These are phyloP conservation scores for Heterobasidion occidentale DNA, from an alignment of 1,284 basidiomycete genomes.

Conservation along the genomic window DNA sequence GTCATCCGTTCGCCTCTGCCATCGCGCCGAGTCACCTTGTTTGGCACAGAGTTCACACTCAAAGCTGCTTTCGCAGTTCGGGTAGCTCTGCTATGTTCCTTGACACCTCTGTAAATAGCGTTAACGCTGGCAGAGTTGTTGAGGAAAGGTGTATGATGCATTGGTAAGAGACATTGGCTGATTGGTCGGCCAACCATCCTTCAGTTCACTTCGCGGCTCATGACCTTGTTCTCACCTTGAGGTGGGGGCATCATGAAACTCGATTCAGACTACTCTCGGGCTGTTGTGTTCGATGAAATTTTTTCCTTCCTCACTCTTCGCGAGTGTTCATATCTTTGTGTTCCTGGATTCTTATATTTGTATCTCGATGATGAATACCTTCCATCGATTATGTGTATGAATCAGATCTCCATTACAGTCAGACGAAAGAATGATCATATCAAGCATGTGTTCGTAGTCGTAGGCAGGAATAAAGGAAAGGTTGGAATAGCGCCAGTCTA, in stretches of 20 bases:
- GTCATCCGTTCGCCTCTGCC: neutral
- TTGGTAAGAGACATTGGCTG: too few species aligned
- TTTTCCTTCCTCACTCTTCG: conserved; percentile 14
- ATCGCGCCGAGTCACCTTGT: neutral
- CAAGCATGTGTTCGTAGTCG: neutral
- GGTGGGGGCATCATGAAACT: conserved; percentile 14
- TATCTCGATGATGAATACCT: neutral
- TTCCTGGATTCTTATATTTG: neutral
- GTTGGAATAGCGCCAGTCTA: neutral
- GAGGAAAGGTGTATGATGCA: conserved; percentile 4
- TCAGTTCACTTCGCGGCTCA: conserved; percentile 22
- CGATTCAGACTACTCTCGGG: conserved; percentile 24
- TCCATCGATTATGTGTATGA: too few species aligned
- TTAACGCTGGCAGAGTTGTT: too few species aligned
- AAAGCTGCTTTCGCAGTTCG: neutral
- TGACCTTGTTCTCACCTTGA: neutral
- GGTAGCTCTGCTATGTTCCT: too few species aligned
- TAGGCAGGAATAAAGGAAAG: neutral
- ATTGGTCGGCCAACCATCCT: conserved; percentile 9
- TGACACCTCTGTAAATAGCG: too few species aligned
- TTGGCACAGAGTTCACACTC: conserved; percentile 1
- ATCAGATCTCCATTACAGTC: neutral
- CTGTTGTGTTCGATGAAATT: conserved; percentile 15
- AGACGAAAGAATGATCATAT: neutral
- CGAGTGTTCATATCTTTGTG: conserved; percentile 3